Evolutionary conservation across 495 filamentous ascomycete genomes (phyloP), one percentile per base, ranked within the genome.

Genomic region (Chlorociboria aeruginascens): DNA sequence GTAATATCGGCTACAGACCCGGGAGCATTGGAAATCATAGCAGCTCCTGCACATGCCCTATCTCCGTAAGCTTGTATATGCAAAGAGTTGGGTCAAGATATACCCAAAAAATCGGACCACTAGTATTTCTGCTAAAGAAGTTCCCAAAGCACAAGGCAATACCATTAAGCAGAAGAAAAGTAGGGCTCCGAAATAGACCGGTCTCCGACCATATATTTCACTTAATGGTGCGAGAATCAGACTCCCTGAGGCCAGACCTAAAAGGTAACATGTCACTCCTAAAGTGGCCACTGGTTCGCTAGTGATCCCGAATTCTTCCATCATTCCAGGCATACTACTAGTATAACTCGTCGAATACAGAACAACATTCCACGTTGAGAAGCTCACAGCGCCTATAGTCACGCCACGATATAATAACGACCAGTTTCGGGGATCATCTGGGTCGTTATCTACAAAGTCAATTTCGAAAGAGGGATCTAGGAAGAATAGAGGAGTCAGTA

Each of bases 321-420:
- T 77, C 60, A 94, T 72, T 1, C 81, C 77, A 0, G 77, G 68
- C 17, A 78, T 73, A 30, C 77, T 79, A 0, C 81, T 76, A 12
- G 85, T 85, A 63, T 89, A 94, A 48, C 79, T 83, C 2, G 89
- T 94, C 11, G 79, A 85, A 62, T 90, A 92, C n/a, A 94, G 65
- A 20, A 95, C 83, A 55, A 89, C 77, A 10, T 80, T 70, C 60
- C 83, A 78, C 6, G 83, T 86, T 34, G 82, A 74, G 65, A 76
- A 89, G 17, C 82, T 83, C 31, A 93, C 77, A 45, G 74, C 65
- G 14, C 68, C 60, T 14, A 90, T 69, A 6, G 75, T 70, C 65
- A 79, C 70, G 32, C 69, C 67, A 44, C 82, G 82, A 62, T 86
- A 86, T 63, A 61, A 71, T 14, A 83, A 44, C 0, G 77, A 62